Evolutionary conservation across 768 basidiomycete species (phyloP), one percentile per base, ranked within the genome.

Genomic region (Mycena polygramma): DNA sequence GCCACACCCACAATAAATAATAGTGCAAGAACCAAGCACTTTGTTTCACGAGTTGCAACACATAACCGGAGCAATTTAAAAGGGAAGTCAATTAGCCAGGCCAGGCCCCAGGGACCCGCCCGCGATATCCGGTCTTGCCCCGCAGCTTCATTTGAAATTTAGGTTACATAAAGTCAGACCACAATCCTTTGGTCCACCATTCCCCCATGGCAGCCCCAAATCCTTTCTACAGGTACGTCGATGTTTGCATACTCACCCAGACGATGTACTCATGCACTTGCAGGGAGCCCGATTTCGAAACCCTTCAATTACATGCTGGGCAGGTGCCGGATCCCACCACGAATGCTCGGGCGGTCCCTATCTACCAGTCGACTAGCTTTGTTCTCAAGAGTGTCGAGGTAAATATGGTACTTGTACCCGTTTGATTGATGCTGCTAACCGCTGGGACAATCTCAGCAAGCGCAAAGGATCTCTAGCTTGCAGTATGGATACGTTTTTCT

Each of bases 291-390:
- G 86, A 89, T 70, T 91, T 90, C 71, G 89, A 91, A 73, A 91
- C 90, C 1, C 75, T 90, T 22, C 87, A 91, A 78, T 80, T 92
- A 17, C 90, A 91, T 68, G 90, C 89, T 6, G 91, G 90, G 2
- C 87, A 89, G 63, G 78, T 78, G 5, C 80, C 83, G 2, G 89
- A 89, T 74, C 81, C 86, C 0, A 76, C 87, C 7, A 88, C 88
- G 14, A 88, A 88, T 48, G 88, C 90, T 0, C 84, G 89, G 14
- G 91, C 91, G 1, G 87, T 87, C 2, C 90, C 91, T 0, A 91
- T 92, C 74, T 91, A 90, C 55, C 84, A 88, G 19, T 79, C 85
- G 20, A 85, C 89, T 2, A 85, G 85, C 51, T 91, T 86, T 66
- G 85, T 87, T 41, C 90, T 90, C 79, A 85, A 90, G 53, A 79